These are phyloP conservation scores for Athelia sp. DNA, from an alignment of 1,284 basidiomycete genomes.

Conservation along the genomic window DNA sequence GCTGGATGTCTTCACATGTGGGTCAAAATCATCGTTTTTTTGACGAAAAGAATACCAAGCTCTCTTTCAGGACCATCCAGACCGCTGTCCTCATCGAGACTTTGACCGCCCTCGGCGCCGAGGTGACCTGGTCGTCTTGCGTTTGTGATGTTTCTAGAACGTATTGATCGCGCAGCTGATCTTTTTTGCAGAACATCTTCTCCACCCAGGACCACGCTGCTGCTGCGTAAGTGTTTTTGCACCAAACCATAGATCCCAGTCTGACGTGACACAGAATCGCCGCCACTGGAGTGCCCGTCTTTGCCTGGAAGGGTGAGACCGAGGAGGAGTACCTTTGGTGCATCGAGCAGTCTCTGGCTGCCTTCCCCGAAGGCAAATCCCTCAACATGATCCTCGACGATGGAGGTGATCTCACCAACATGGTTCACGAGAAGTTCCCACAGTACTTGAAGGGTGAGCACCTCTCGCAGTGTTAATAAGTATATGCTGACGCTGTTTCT, in stretches of 20 bases:
- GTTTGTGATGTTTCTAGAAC: slow-evolving; percentile 37
- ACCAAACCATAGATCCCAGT: slow-evolving; percentile 1
- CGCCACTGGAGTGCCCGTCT: slow-evolving; percentile 97
- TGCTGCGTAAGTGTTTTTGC: slow-evolving; percentile 67
- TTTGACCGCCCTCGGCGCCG: slow-evolving; percentile 89
- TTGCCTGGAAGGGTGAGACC: slow-evolving; percentile 99
- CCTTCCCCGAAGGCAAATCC: slow-evolving; percentile 74
- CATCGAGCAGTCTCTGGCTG: slow-evolving; percentile 92
- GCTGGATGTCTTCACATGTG: slow-evolving; percentile 98
- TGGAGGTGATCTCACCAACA: slow-evolving; percentile 93
- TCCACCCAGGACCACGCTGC: slow-evolving; percentile 99
- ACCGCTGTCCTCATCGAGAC: slow-evolving; percentile 98
- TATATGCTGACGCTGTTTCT: background rate
- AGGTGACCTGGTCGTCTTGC: slow-evolving; percentile 99
- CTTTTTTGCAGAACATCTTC: slow-evolving; percentile 83
- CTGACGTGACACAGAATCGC: slow-evolving; percentile 62
- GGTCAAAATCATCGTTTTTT: slow-evolving; percentile 11
- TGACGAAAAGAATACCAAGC: slow-evolving; percentile 4
- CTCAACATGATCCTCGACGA: slow-evolving; percentile 99
- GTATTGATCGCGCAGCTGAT: slow-evolving; percentile 1
- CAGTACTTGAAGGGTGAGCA: slow-evolving; percentile 72
- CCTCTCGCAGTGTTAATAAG: background rate
- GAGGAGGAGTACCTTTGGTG: slow-evolving; percentile 99
- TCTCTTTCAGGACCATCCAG: slow-evolving; percentile 78
- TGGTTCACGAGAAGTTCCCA: slow-evolving; percentile 96